Conservation (phyloP, 2,329 filamentous ascomycete species). For the Xylariaceae sp. region DNA sequence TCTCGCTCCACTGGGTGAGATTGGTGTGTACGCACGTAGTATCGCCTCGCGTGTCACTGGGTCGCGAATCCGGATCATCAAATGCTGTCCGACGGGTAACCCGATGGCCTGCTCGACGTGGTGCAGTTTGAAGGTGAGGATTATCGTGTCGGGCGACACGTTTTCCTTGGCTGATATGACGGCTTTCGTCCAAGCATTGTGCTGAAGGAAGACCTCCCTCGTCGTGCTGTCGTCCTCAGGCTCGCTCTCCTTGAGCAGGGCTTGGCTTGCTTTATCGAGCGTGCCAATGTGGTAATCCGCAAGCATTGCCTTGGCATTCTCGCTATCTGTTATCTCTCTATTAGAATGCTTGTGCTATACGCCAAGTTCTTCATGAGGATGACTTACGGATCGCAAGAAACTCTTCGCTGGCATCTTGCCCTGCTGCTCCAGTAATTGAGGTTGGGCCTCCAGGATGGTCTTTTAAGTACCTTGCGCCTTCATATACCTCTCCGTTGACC, state of each 20-base stretch:
- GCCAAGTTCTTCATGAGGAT: constrained; percentile 20
- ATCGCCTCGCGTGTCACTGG: constrained; percentile 65
- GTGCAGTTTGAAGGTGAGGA: constrained; percentile 77
- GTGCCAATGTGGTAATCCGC: constrained; percentile 76
- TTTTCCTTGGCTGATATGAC: constrained; percentile 61
- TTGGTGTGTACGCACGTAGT: constrained; percentile 82
- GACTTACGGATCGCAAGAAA: constrained; percentile 84
- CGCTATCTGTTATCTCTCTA: constrained; percentile 59
- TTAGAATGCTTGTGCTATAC: constrained; percentile 4
- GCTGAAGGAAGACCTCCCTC: constrained; percentile 62
- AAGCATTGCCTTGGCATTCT: constrained; percentile 92
- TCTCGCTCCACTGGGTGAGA: constrained; percentile 56
- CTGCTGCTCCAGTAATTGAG: constrained; percentile 79
- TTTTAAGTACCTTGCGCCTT: constrained; percentile 74
- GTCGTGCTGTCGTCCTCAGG: constrained; percentile 35
- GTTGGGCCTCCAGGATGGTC: constrained; percentile 81
- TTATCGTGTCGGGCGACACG: constrained; percentile 70
- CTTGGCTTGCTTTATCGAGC: constrained; percentile 56
- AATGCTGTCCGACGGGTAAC: constrained; percentile 77
- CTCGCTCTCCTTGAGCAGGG: constrained; percentile 45
- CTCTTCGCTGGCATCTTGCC: constrained; percentile 76
- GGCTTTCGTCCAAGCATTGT: constrained; percentile 68
- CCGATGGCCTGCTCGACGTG: constrained; percentile 65
- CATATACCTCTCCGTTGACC: constrained; percentile 81
- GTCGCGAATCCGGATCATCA: constrained; percentile 77